Percentiles rank a stretch among this genome's conserved stretches.
Conservation (phyloP, 306 rosid genomes). For the Phaseolus lunatus region DNA sequence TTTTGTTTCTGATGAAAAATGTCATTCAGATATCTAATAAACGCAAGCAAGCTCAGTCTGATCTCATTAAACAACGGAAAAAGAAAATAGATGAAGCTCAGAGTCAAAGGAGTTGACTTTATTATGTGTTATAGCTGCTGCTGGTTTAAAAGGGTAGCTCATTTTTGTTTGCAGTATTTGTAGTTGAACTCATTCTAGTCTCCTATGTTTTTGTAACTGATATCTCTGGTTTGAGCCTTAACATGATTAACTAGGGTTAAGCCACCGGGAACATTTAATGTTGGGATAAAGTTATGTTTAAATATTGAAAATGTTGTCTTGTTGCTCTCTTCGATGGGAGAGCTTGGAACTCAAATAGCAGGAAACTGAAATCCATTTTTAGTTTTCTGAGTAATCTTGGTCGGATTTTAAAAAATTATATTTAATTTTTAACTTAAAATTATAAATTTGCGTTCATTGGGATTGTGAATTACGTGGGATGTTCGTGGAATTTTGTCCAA, state of each 20-base stretch:
- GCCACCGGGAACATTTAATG: too few relatives aligned
- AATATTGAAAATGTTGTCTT: too few relatives aligned
- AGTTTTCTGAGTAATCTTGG: too few relatives aligned
- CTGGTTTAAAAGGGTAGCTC: slow-evolving; percentile 21
- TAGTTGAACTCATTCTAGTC: neutral
- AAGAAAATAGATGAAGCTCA: slow-evolving; percentile 63
- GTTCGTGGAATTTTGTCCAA: too few relatives aligned
- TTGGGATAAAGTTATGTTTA: too few relatives aligned
- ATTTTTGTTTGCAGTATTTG: slow-evolving; percentile 9
- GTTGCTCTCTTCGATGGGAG: too few relatives aligned
- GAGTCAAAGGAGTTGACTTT: slow-evolving; percentile 42
- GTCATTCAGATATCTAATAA: slow-evolving; percentile 63
- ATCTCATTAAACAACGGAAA: slow-evolving; percentile 65
- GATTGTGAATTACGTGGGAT: too few relatives aligned
- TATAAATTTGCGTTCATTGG: too few relatives aligned
- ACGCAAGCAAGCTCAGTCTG: slow-evolving; percentile 59
- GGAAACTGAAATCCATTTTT: too few relatives aligned
- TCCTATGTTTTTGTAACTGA: neutral
- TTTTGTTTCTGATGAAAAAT: neutral
- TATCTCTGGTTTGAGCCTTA: neutral
- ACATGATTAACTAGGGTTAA: neutral
- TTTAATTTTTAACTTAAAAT: too few relatives aligned
- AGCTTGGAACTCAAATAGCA: too few relatives aligned
- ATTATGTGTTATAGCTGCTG: neutral
- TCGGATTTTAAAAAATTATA: too few relatives aligned